A percentile compares a stretch with the other conserved stretches of the same genome.
These are phyloP conservation scores for Amphibolis antarctica DNA, from an alignment of 106 monocot genomes.

Conservation along the genomic window DNA sequence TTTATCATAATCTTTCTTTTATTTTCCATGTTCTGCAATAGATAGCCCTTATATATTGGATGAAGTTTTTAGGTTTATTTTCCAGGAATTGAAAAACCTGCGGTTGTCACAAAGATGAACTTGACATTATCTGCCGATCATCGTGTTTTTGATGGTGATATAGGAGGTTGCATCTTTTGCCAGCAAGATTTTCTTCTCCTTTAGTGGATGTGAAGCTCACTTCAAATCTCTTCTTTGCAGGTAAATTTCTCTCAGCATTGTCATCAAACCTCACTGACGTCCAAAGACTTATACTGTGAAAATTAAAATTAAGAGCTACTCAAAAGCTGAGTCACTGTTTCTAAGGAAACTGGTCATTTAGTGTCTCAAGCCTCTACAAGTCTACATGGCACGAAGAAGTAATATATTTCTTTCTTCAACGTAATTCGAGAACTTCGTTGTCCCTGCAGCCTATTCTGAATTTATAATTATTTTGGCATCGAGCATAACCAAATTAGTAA, in stretches of 20 bases:
- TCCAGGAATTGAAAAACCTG: slow-evolving; percentile 67
- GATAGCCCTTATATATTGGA: not conserved
- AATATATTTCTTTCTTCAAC: not conserved
- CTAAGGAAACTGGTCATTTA: not conserved
- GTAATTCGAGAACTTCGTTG: not conserved
- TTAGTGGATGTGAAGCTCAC: not conserved
- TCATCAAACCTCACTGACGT: slow-evolving; percentile 54
- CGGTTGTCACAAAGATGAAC: slow-evolving; percentile 75
- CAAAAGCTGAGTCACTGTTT: not conserved
- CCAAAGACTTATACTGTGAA: slow-evolving; percentile 60
- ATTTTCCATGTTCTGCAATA: not conserved
- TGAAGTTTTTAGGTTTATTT: not conserved
- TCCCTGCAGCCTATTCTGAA: not conserved
- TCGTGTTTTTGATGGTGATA: slow-evolving; percentile 58
- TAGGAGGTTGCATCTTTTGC: slow-evolving; percentile 39
- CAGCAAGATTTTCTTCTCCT: not conserved
- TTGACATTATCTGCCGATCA: slow-evolving; percentile 87
- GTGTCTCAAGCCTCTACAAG: not conserved
- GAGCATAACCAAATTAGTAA: not conserved
- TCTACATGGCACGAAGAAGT: not conserved
- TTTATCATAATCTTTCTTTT: not conserved
- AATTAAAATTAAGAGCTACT: not conserved
- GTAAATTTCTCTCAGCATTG: slow-evolving; percentile 66
- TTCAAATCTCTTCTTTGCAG: slow-evolving; percentile 23
- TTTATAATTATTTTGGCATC: not conserved